These are phyloP conservation scores for Suzukiozyma palmioleophila DNA, from an alignment of 1,139 yeast genomes.

Conservation along the genomic window DNA sequence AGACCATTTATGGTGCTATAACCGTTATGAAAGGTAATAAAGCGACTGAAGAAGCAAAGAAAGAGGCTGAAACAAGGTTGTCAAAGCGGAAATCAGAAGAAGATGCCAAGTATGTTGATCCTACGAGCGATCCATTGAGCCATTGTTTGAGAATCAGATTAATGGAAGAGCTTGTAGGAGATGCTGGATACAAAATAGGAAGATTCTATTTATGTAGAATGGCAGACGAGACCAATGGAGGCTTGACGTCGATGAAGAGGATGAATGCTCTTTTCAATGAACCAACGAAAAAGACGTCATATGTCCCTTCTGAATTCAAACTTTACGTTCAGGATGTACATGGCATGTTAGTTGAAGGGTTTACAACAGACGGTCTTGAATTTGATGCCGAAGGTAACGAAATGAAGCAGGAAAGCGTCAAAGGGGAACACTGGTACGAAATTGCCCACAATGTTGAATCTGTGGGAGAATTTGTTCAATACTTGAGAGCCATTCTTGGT, in stretches of 20 bases:
- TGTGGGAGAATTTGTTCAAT: slow-evolving; percentile 27
- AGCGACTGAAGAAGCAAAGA: slow-evolving; percentile 27
- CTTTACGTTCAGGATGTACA: slow-evolving; percentile 50
- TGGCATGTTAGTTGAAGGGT: slow-evolving; percentile 26
- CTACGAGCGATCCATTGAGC: slow-evolving; percentile 35
- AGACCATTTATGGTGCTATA: slow-evolving; percentile 40
- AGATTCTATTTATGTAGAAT: slow-evolving; percentile 43
- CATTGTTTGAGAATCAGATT: slow-evolving; percentile 38
- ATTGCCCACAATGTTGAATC: slow-evolving; percentile 36
- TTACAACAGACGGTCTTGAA: slow-evolving; percentile 31
- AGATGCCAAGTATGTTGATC: slow-evolving; percentile 36
- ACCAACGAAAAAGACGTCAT: slow-evolving; percentile 13
- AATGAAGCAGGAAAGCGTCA: slow-evolving; percentile 10
- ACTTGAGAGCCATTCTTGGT: slow-evolving; percentile 12
- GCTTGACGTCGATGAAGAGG: slow-evolving; percentile 30
- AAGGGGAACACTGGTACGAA: slow-evolving; percentile 35
- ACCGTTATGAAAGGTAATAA: slow-evolving; percentile 35
- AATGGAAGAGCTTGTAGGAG: slow-evolving; percentile 43
- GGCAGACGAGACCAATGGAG: slow-evolving; percentile 38
- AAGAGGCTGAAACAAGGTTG: slow-evolving; percentile 29
- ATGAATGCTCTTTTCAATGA: slow-evolving; percentile 25
- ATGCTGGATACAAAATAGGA: slow-evolving; percentile 43
- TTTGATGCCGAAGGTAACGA: slow-evolving; percentile 31
- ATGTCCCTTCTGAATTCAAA: slow-evolving; percentile 37
- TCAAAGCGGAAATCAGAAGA: slow-evolving; percentile 25